A percentile compares a stretch with the other conserved stretches of the same genome.
These are phyloP conservation scores for Leonotis leonurus DNA, from an alignment of 257 asterid genomes.

Conservation along the genomic window DNA sequence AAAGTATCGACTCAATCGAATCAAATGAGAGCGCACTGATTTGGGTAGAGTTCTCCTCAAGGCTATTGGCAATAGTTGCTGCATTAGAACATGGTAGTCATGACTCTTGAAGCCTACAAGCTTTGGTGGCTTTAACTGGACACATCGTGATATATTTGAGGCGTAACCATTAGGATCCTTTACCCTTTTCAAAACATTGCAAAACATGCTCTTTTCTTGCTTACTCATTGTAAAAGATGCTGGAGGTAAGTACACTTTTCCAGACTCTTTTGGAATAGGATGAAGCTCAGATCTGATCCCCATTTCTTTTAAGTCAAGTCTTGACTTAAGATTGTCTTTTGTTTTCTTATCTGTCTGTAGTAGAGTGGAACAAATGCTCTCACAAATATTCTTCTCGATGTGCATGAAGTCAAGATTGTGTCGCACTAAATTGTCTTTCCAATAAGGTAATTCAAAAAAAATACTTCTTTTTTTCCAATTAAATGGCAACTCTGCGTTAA, in stretches of 20 bases:
- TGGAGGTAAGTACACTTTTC: neutral
- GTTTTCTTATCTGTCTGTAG: neutral
- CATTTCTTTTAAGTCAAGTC: too few species aligned
- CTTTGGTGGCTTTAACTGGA: neutral
- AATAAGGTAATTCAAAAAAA: too few species aligned
- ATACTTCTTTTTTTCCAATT: neutral
- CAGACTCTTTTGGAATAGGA: neutral
- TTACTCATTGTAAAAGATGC: neutral
- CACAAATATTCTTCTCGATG: conserved; percentile 6
- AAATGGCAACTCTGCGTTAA: neutral
- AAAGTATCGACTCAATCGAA: neutral
- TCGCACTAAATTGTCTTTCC: neutral
- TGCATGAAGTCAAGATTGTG: conserved; percentile 9
- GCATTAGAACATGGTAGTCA: conserved; percentile 5
- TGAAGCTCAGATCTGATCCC: neutral
- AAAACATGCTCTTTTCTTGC: conserved; percentile 3
- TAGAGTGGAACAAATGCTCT: neutral
- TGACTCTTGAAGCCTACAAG: conserved; percentile 1
- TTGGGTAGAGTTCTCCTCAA: neutral
- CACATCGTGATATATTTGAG: neutral
- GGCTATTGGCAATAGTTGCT: neutral
- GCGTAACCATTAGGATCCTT: neutral
- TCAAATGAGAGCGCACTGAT: neutral
- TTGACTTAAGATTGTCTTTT: neutral
- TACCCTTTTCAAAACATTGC: neutral